Evolutionary conservation across 208 protist genomes (phyloP).

Genomic region (Naegleria lovaniensis): DNA sequence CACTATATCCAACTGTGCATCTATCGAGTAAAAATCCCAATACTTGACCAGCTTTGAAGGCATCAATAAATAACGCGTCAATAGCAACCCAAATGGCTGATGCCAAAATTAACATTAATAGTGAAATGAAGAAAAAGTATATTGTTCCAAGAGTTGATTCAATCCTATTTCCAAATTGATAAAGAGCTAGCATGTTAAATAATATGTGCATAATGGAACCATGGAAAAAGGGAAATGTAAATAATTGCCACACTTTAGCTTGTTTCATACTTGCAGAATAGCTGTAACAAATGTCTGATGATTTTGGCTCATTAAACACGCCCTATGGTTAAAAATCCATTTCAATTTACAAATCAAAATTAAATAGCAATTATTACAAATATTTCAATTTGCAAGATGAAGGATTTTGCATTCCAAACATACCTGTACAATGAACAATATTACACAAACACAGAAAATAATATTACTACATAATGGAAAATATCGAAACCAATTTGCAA

Average conservation of each 20-base stretch:
- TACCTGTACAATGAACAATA: neutral
- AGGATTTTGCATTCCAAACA: no score
- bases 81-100: neutral
- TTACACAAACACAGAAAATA: neutral
- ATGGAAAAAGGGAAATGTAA: neutral
- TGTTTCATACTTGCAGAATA: neutral
- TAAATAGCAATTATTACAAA: no score
- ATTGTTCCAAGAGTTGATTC: neutral
- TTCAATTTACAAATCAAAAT: no score
- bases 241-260: neutral
- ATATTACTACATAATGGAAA: slow-evolving; percentile 5
- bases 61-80: neutral
- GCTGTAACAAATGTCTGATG: neutral
- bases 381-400: no score
- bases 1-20: neutral
- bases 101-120: neutral
- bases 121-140: neutral
- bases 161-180: neutral
- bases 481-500: neutral
- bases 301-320: neutral
- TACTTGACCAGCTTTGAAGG: neutral
- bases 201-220: neutral
- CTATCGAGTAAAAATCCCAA: neutral
- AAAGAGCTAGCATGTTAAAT: neutral
- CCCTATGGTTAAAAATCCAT: no score